These are phyloP conservation scores for Astrephomene gubernaculifera DNA, from an alignment of 139 green algal genomes.

Conservation along the genomic window DNA sequence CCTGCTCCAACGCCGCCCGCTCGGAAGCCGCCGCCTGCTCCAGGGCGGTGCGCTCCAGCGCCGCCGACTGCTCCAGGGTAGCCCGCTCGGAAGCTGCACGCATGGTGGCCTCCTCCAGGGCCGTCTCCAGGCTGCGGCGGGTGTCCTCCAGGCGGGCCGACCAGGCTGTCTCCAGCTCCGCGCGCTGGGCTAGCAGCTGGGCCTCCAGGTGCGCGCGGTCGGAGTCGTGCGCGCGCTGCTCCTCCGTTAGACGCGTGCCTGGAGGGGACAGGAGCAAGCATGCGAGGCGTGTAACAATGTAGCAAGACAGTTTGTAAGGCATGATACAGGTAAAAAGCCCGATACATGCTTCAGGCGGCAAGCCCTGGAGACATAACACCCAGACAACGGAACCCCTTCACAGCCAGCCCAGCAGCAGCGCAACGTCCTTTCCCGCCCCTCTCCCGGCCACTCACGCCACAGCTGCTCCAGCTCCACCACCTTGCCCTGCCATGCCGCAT, in stretches of 20 bases:
- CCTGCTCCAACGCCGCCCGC: not conserved
- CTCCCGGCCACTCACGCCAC: constrained; percentile 44
- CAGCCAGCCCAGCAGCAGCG: too few species aligned
- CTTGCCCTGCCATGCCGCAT: constrained; percentile 48
- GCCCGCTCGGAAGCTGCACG: constrained; percentile 17
- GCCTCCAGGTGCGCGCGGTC: constrained; percentile 36
- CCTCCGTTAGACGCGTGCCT: constrained; percentile 18
- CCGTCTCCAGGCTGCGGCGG: constrained; percentile 25
- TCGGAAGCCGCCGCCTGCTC: not conserved
- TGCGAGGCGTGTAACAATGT: not conserved
- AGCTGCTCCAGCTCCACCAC: constrained; percentile 48
- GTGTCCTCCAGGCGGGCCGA: constrained; percentile 18
- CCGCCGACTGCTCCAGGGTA: not conserved
- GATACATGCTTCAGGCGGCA: too few species aligned
- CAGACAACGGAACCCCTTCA: too few species aligned
- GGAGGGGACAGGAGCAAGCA: not conserved
- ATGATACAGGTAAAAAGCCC: too few species aligned
- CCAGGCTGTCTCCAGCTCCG: constrained; percentile 31
- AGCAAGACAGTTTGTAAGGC: too few species aligned
- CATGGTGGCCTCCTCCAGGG: constrained; percentile 13
- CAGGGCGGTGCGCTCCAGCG: not conserved
- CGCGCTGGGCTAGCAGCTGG: constrained; percentile 30
- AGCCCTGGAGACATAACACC: too few species aligned
- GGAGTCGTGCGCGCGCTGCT: constrained; percentile 35
- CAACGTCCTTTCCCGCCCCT: too few species aligned